phyloP scores from a whole-genome alignment of 805 yeast genomes.

The Osmozyma mogii region DNA sequence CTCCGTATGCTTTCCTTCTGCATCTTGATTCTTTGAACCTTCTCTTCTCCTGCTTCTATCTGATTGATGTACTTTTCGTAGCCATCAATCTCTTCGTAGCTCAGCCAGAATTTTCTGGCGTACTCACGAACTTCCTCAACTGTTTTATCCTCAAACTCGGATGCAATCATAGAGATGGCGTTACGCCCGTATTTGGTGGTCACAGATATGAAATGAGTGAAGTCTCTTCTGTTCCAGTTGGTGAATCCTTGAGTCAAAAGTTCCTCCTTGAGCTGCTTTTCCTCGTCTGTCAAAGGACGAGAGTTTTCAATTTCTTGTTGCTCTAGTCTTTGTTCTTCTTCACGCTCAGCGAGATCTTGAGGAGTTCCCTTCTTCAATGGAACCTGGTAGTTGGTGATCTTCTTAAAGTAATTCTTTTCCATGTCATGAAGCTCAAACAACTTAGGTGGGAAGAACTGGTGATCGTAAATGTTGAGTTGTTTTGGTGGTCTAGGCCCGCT shows the following conservation, averaged over 20 bases:
- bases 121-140: conserved; percentile 73
- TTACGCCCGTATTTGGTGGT: conserved; percentile 79
- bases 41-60: conserved; percentile 87
- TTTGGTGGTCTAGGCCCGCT: conserved; percentile 78
- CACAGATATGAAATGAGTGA: conserved; percentile 67
- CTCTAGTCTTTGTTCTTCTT: conserved; percentile 45
- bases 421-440: conserved; percentile 68
- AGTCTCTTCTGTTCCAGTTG: conserved; percentile 85
- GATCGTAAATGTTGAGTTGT: conserved; percentile 75
- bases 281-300: conserved; percentile 77
- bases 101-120: conserved; percentile 73
- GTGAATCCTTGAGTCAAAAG: conserved; percentile 60
- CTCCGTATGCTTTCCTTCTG: conserved; percentile 77
- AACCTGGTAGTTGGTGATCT: conserved; percentile 55
- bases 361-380: conserved; percentile 53
- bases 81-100: conserved; percentile 76
- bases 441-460: conserved; percentile 82
- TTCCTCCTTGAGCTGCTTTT: conserved; percentile 53
- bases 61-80: conserved; percentile 74
- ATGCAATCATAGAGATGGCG: conserved; percentile 58
- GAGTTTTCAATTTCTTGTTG: conserved; percentile 71
- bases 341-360: conserved; percentile 21
- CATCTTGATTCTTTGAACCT: conserved; percentile 48
- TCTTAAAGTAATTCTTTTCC: conserved; percentile 71
- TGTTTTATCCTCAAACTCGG: conserved; percentile 77